phyloP scores from a whole-genome alignment of 2,329 filamentous ascomycete species.

The Aspergillaceae sp. region DNA sequence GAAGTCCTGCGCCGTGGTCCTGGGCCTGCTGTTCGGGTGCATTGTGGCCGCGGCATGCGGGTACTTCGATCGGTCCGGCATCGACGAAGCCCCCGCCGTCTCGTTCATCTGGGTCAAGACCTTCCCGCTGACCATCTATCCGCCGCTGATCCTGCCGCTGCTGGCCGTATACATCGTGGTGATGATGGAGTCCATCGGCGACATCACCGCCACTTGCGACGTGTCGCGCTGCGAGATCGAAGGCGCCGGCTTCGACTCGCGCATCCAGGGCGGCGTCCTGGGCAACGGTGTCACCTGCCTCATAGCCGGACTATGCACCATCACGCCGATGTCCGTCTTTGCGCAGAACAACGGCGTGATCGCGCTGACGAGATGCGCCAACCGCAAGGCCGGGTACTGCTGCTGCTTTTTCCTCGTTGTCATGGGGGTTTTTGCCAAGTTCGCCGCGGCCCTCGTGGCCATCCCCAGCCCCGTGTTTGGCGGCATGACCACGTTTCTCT shows the following conservation, averaged over 20 bases:
- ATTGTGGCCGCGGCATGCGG: constrained; percentile 58
- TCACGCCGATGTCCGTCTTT: constrained; percentile 60
- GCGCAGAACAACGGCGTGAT: constrained; percentile 65
- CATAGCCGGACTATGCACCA: constrained; percentile 55
- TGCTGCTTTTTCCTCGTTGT: constrained; percentile 58
- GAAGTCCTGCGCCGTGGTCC: constrained; percentile 58
- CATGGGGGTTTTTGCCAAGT: constrained; percentile 64
- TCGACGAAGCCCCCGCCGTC: constrained; percentile 52
- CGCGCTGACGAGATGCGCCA: constrained; percentile 58
- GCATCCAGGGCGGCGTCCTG: constrained; percentile 60
- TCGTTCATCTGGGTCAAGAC: constrained; percentile 66
- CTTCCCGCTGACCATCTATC: constrained; percentile 57
- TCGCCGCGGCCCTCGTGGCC: constrained; percentile 58
- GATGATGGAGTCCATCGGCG: constrained; percentile 60
- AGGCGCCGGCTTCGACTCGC: constrained; percentile 56
- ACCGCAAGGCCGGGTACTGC: constrained; percentile 58
- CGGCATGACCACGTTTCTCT: constrained; percentile 55
- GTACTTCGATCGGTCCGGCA: constrained; percentile 54
- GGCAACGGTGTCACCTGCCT: constrained; percentile 60
- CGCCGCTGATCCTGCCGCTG: constrained; percentile 57
- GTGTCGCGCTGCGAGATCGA: constrained; percentile 57
- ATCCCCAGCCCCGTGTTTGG: constrained; percentile 48
- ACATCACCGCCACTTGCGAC: constrained; percentile 61
- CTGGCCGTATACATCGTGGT: constrained; percentile 52
- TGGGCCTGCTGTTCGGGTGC: constrained; percentile 57